phyloP scores from a whole-genome alignment of 441 rosid species.

The Eutrema salsugineum region DNA sequence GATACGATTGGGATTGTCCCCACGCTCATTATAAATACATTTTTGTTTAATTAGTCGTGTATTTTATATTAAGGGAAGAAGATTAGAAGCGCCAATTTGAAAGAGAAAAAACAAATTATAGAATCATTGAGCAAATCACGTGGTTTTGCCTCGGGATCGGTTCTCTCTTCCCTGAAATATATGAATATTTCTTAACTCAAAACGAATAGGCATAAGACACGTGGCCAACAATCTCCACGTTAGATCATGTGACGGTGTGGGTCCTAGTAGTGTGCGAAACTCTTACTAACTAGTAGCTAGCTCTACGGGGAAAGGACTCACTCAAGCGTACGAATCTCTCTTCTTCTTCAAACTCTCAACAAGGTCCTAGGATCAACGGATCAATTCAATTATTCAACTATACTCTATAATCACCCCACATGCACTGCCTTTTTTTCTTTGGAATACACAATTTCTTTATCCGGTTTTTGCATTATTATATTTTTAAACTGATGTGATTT shows the following conservation, averaged over 20 bases:
- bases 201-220: constrained; percentile 18
- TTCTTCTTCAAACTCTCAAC: neutral
- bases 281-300: neutral
- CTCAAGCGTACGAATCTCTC: constrained; percentile 26
- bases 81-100: neutral
- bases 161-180: constrained; percentile 28
- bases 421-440: constrained; percentile 11
- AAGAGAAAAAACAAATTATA: too few species aligned
- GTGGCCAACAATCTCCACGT: constrained; percentile 33
- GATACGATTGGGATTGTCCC: constrained; percentile 23
- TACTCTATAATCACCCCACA: constrained; percentile 30
- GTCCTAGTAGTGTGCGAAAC: constrained; percentile 30
- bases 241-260: constrained; percentile 36
- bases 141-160: constrained; percentile 45
- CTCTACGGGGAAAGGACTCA: constrained; percentile 12
- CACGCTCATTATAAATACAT: constrained; percentile 4
- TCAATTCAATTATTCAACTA: constrained; percentile 21
- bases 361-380: constrained; percentile 24
- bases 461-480: neutral
- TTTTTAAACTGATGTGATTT: constrained; percentile 23
- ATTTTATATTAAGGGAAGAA: neutral
- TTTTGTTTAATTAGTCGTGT: neutral
- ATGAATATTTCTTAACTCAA: constrained; percentile 9
- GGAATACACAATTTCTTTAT: constrained; percentile 24
- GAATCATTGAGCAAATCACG: constrained; percentile 45